These are phyloP conservation scores for Narthecium ossifragum DNA, from an alignment of 106 monocot genomes.

Conservation along the genomic window DNA sequence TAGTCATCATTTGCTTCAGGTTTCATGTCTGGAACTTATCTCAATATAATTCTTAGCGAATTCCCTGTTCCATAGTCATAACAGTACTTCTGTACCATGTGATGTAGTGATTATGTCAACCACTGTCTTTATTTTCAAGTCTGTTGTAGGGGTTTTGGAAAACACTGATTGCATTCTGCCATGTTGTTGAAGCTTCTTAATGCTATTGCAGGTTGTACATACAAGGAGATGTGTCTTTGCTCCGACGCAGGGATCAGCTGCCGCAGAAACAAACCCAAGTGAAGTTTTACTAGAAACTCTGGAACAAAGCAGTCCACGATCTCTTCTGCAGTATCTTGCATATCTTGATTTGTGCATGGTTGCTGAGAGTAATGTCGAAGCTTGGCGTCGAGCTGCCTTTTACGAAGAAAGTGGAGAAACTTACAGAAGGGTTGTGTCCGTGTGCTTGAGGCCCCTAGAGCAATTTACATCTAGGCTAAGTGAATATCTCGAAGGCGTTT, in stretches of 20 bases:
- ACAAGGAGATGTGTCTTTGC: conserved; percentile 82
- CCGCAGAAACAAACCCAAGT: conserved; percentile 93
- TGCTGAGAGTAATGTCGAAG: conserved; percentile 72
- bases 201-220: conserved; percentile 56
- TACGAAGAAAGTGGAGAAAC: conserved; percentile 93
- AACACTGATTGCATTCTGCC: too few relatives aligned
- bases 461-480: conserved; percentile 57
- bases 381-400: conserved; percentile 92
- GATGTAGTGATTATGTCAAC: too few relatives aligned
- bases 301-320: conserved; percentile 77
- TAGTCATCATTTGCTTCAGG: conserved; percentile 82
- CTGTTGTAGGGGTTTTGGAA: too few relatives aligned
- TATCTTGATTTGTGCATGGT: conserved; percentile 83
- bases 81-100: too few relatives aligned
- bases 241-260: conserved; percentile 84
- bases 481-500: conserved; percentile 52
- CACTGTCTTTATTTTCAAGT: too few relatives aligned
- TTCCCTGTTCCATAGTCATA: too few relatives aligned
- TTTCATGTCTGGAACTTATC: too few relatives aligned
- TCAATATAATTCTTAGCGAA: too few relatives aligned
- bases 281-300: conserved; percentile 70
- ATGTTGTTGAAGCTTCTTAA: too few relatives aligned
- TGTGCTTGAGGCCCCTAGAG: conserved; percentile 80
- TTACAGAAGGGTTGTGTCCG: conserved; percentile 61
- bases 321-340: conserved; percentile 81